A percentile compares a stretch with the other conserved stretches of the same genome.
phyloP scores from a whole-genome alignment of 305 asterid genomes.

The Fraxinus greggii region DNA sequence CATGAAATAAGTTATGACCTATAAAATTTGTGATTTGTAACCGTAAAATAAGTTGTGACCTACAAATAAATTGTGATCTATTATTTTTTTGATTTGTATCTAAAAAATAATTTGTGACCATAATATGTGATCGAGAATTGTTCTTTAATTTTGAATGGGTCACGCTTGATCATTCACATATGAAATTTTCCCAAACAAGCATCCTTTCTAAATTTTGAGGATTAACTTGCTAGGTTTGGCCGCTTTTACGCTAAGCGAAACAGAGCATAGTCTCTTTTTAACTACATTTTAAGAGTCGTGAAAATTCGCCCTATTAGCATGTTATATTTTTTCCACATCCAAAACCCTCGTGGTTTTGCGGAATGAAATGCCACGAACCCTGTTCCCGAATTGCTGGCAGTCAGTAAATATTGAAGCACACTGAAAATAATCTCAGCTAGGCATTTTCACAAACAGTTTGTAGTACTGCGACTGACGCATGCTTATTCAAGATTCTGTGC shows the following conservation, averaged over 20 bases:
- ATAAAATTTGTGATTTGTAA: too few species aligned
- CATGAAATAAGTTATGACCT: too few species aligned
- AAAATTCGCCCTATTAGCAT: not conserved
- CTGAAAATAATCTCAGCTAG: not conserved
- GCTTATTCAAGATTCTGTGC: not conserved
- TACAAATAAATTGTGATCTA: too few species aligned
- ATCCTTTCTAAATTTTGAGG: too few species aligned
- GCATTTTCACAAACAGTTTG: conserved; percentile 22
- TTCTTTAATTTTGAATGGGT: too few species aligned
- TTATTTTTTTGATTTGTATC: too few species aligned
- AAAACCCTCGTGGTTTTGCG: not conserved
- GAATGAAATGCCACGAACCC: not conserved
- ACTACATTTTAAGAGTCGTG: not conserved
- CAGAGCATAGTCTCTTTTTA: not conserved
- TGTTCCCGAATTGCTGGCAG: not conserved
- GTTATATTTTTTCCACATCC: not conserved
- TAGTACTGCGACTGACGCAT: not conserved
- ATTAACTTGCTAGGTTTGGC: too few species aligned
- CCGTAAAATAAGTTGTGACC: too few species aligned
- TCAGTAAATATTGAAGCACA: not conserved
- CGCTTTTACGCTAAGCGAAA: not conserved
- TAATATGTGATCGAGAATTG: too few species aligned
- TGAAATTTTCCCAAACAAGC: too few species aligned
- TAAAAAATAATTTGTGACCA: too few species aligned
- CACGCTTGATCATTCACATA: too few species aligned